Percentiles rank a stretch among this genome's conserved stretches.
These are phyloP conservation scores for Plantago major DNA, from an alignment of 257 asterid genomes.

Conservation along the genomic window DNA sequence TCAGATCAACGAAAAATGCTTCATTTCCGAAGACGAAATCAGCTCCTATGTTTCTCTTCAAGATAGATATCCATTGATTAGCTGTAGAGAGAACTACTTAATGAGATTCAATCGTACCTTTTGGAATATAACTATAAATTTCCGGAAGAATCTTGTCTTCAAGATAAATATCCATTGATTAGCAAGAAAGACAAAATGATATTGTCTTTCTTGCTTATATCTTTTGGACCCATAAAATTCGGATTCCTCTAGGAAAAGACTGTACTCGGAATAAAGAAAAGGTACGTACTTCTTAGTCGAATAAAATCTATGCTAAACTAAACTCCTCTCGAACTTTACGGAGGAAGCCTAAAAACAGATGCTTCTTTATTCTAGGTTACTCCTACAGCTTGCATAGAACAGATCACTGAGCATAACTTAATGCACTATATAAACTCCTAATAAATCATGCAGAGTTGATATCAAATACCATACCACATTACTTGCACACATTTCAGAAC, in stretches of 20 bases:
- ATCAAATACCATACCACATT: background rate
- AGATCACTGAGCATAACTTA: background rate
- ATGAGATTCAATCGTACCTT: too few relatives aligned
- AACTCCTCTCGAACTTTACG: background rate
- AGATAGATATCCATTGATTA: too few relatives aligned
- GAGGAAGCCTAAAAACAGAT: background rate
- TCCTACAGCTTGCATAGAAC: constrained; percentile 2
- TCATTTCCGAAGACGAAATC: too few relatives aligned
- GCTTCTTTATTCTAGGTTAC: constrained; percentile 5
- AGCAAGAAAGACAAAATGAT: too few relatives aligned
- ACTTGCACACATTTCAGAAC: background rate
- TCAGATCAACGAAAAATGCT: too few relatives aligned
- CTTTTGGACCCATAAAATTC: constrained; percentile 3
- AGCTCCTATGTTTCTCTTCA: too few relatives aligned
- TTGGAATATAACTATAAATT: too few relatives aligned
- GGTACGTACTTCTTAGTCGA: background rate
- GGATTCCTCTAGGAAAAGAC: constrained; percentile 4
- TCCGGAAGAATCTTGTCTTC: too few relatives aligned
- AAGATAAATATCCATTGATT: too few relatives aligned
- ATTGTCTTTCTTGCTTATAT: constrained; percentile 20
- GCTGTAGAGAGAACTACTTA: too few relatives aligned
- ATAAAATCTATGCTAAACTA: background rate
- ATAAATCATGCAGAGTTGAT: background rate
- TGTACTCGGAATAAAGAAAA: background rate
- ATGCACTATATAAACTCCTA: constrained; percentile 13